Conservation (phyloP, 1,284 basidiomycete species). For the Microbotryum saponariae region DNA sequence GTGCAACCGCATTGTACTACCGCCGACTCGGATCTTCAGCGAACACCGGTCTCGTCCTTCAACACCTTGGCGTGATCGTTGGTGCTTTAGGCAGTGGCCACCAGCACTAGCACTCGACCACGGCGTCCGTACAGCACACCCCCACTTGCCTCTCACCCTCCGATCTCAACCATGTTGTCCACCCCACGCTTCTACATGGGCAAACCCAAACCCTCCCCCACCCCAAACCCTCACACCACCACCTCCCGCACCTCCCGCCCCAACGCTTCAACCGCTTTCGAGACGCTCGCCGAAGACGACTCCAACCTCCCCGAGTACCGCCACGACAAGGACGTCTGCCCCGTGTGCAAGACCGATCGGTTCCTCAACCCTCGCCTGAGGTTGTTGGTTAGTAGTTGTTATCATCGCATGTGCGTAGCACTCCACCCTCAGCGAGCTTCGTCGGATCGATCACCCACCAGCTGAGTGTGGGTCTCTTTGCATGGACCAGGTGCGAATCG, state of each 20-base stretch:
- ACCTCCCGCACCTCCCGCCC: not conserved
- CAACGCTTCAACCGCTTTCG: constrained; percentile 1
- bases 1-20: too few species aligned
- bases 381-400: constrained; percentile 80
- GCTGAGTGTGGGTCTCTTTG: not conserved
- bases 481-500: constrained; percentile 73
- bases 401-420: constrained; percentile 82
- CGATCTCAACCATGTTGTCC: not conserved
- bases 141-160: not conserved
- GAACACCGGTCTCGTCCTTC: too few species aligned
- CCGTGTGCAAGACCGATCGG: constrained; percentile 92
- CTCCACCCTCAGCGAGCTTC: not conserved
- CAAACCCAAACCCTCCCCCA: constrained; percentile 5
- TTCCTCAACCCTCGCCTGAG: constrained; percentile 92
- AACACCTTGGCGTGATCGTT: too few species aligned
- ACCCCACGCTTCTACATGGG: constrained; percentile 28
- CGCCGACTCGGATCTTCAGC: too few species aligned
- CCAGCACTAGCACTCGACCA: too few species aligned
- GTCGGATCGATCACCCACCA: not conserved
- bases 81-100: too few species aligned
- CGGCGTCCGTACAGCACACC: not conserved
- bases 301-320: constrained; percentile 10
- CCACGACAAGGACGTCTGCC: constrained; percentile 73
- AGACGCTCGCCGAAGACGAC: constrained; percentile 13
- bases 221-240: constrained; percentile 7